A percentile compares a stretch with the other conserved stretches of the same genome.
Evolutionary conservation across 139 green algal species (phyloP).

Genomic region (Mesostigma viride): DNA sequence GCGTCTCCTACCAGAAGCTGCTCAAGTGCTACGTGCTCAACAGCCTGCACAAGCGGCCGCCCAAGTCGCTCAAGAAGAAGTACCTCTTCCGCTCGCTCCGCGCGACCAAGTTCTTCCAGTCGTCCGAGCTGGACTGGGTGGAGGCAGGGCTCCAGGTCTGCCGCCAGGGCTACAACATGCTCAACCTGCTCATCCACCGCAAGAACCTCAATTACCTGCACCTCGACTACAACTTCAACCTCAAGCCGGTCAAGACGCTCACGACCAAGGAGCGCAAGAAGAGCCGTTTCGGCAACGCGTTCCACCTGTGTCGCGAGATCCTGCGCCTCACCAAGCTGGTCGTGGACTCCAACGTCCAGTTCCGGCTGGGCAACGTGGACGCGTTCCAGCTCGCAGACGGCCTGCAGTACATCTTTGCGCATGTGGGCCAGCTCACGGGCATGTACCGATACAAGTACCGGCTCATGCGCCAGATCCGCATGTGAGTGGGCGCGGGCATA

Average conservation of each 20-base stretch:
- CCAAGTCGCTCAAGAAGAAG: conserved; percentile 80
- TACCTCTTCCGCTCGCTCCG: conserved; percentile 79
- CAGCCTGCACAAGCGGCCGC: conserved; percentile 77
- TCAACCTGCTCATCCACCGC: conserved; percentile 99
- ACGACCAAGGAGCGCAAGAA: conserved; percentile 99
- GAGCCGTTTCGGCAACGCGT: conserved; percentile 95
- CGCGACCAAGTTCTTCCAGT: conserved; percentile 99
- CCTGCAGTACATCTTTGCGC: conserved; percentile 97
- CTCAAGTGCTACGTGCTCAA: conserved; percentile 98
- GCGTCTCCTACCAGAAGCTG: conserved; percentile 99
- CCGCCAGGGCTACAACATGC: conserved; percentile 99
- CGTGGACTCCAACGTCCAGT: conserved; percentile 63
- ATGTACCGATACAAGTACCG: conserved; percentile 98
- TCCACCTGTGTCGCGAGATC: conserved; percentile 98
- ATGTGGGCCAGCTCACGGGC: conserved; percentile 96
- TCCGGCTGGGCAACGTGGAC: conserved; percentile 96
- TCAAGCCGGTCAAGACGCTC: conserved; percentile 99
- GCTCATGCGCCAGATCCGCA: conserved; percentile 97
- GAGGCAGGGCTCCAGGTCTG: conserved; percentile 97
- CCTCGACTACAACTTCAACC: conserved; percentile 99
- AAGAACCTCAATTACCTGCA: conserved; percentile 99
- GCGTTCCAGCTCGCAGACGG: conserved; percentile 97
- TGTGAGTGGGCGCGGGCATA: no score
- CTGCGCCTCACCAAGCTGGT: conserved; percentile 96
- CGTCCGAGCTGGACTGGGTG: conserved; percentile 97